A percentile compares a stretch with the other conserved stretches of the same genome.
These are phyloP conservation scores for Pseudogymnoascus sp. DNA, from an alignment of 2,329 filamentous ascomycete species.

Conservation along the genomic window DNA sequence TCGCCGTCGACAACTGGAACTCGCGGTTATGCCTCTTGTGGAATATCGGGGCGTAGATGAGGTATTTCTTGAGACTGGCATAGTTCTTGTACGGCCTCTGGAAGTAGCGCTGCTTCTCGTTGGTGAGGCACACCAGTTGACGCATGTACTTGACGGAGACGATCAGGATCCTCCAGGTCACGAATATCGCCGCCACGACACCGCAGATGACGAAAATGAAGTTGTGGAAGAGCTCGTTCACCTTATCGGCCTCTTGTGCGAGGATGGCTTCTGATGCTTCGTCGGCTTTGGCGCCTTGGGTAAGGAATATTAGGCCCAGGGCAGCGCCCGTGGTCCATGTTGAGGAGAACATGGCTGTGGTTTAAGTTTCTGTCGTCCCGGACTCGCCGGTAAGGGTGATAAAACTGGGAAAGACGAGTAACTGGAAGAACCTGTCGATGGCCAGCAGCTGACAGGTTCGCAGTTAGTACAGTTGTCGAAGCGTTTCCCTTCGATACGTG, in stretches of 20 bases:
- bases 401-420: neutral
- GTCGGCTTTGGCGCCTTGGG: neutral
- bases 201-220: constrained; percentile 60
- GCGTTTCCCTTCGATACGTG: neutral
- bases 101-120: constrained; percentile 76
- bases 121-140: constrained; percentile 67
- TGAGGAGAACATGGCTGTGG: constrained; percentile 1
- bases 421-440: constrained; percentile 5
- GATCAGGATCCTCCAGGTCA: constrained; percentile 59
- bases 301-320: neutral
- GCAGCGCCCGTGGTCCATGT: neutral
- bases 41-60: constrained; percentile 65
- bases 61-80: constrained; percentile 59
- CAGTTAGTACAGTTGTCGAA: neutral
- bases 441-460: constrained; percentile 2
- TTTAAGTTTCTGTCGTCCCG: neutral
- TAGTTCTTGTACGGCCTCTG: constrained; percentile 46
- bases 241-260: constrained; percentile 18
- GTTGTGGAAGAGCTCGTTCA: constrained; percentile 49
- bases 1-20: constrained; percentile 58
- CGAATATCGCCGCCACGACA: constrained; percentile 53
- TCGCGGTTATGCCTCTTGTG: constrained; percentile 71
- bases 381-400: neutral
- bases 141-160: constrained; percentile 62
- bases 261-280: neutral